Conservation (phyloP, 352 stramenopile species). For the Elongisporangium anandrum region DNA sequence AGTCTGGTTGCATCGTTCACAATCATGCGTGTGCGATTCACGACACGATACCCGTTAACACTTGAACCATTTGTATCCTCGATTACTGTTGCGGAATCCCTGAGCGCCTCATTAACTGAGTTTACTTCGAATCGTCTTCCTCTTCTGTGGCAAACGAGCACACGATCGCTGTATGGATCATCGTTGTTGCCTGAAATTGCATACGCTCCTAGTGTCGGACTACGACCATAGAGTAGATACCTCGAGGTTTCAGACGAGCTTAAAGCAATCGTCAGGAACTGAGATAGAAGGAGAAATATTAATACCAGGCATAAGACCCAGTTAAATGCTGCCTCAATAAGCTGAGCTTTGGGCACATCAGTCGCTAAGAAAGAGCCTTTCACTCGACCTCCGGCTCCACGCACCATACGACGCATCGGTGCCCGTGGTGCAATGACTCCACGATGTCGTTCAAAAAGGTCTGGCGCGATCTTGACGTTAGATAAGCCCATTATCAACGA, state of each 20-base stretch:
- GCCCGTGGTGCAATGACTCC: too few species aligned
- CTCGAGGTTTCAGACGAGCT: background rate
- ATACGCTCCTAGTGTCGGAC: slow-evolving; percentile 1
- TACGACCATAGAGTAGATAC: slow-evolving; percentile 9
- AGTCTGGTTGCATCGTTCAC: background rate
- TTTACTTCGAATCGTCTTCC: background rate
- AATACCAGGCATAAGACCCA: too few species aligned
- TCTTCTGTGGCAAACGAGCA: background rate
- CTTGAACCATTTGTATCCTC: slow-evolving; percentile 4
- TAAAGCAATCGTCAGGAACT: background rate
- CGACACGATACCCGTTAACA: slow-evolving; percentile 20
- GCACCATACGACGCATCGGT: too few species aligned
- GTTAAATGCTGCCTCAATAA: too few species aligned
- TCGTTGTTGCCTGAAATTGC: background rate
- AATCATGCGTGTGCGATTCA: background rate
- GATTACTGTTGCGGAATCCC: background rate
- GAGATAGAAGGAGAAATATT: background rate
- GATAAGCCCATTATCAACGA: too few species aligned
- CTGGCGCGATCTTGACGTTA: too few species aligned
- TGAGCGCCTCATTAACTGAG: background rate
- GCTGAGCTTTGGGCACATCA: too few species aligned
- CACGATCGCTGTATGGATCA: background rate
- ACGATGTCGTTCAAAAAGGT: too few species aligned
- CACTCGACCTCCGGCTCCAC: too few species aligned
- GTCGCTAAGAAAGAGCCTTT: too few species aligned